Evolutionary conservation across 371 early-diverging fungal species (phyloP).

Genomic region (Syncephalastrum racemosum): DNA sequence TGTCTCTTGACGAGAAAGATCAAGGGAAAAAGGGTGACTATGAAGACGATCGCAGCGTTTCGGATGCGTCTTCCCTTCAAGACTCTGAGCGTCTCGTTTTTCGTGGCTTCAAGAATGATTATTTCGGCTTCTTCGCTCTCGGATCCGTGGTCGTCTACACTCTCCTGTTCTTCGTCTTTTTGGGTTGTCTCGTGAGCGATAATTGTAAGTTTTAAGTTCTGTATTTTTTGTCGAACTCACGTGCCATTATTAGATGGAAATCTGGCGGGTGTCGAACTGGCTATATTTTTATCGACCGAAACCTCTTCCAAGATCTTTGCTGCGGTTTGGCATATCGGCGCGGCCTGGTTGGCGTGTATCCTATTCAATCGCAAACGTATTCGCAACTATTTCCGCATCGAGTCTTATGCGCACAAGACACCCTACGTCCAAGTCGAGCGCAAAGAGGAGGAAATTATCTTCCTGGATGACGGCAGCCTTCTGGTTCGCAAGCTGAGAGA

Average conservation of each 20-base stretch:
- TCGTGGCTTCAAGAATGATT: slow-evolving; percentile 63
- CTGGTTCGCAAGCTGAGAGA: slow-evolving; percentile 30
- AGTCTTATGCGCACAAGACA: slow-evolving; percentile 49
- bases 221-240: slow-evolving; percentile 55
- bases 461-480: slow-evolving; percentile 50
- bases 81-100: slow-evolving; percentile 53
- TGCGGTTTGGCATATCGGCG: slow-evolving; percentile 69
- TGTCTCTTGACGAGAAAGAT: slow-evolving; percentile 4
- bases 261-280: slow-evolving; percentile 32
- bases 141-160: slow-evolving; percentile 55
- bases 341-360: slow-evolving; percentile 61
- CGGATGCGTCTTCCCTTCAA: slow-evolving; percentile 28
- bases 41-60: slow-evolving; percentile 11
- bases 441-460: slow-evolving; percentile 45
- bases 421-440: slow-evolving; percentile 65
- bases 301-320: slow-evolving; percentile 62
- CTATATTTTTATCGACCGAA: slow-evolving; percentile 55
- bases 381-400: slow-evolving; percentile 67
- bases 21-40: slow-evolving; percentile 1
- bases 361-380: slow-evolving; percentile 40
- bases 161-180: slow-evolving; percentile 62
- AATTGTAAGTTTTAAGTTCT: slow-evolving; percentile 43
- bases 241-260: slow-evolving; percentile 53
- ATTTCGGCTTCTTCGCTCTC: slow-evolving; percentile 54
- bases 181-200: slow-evolving; percentile 59